A percentile compares a stretch with the other conserved stretches of the same genome.
These are phyloP conservation scores for Phytomonas sp. DNA, from an alignment of 208 protist genomes.

Conservation along the genomic window DNA sequence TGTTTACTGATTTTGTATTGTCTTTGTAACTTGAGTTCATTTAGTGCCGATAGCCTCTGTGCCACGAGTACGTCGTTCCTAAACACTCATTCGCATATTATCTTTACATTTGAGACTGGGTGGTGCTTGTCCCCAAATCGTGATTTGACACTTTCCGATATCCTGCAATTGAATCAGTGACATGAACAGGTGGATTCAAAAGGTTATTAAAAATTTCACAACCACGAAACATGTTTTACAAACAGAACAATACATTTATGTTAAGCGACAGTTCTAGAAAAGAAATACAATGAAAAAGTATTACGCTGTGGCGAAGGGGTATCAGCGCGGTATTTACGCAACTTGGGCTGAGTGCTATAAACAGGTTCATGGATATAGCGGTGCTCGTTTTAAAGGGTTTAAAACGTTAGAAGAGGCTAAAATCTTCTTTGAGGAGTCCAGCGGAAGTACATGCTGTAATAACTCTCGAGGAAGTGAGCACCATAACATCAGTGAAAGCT, in stretches of 20 bases:
- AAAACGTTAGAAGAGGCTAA: slow-evolving; percentile 42
- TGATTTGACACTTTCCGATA: not conserved
- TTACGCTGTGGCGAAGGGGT: slow-evolving; percentile 75
- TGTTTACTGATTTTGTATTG: not conserved
- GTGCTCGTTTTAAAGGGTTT: slow-evolving; percentile 71
- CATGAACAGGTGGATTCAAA: not conserved
- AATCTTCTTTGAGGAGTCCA: slow-evolving; percentile 21
- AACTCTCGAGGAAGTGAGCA: not conserved
- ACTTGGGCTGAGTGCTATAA: slow-evolving; percentile 65
- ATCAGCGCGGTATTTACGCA: slow-evolving; percentile 52
- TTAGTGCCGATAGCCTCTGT: not conserved
- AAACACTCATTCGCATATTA: not conserved
- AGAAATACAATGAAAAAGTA: slow-evolving; percentile 14
- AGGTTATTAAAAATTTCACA: not conserved
- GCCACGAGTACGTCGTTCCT: not conserved
- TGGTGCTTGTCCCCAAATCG: not conserved
- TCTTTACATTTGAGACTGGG: not conserved
- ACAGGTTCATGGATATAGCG: slow-evolving; percentile 58
- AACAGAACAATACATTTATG: not conserved
- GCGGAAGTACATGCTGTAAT: not conserved
- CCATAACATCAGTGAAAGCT: not conserved
- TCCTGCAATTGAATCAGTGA: not conserved
- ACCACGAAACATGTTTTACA: not conserved
- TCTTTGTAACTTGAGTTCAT: not conserved
- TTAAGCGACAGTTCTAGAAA: not conserved